Evolutionary conservation across 306 rosid species (phyloP), one percentile per base, ranked within the genome.

Genomic region (Pyrus communis): DNA sequence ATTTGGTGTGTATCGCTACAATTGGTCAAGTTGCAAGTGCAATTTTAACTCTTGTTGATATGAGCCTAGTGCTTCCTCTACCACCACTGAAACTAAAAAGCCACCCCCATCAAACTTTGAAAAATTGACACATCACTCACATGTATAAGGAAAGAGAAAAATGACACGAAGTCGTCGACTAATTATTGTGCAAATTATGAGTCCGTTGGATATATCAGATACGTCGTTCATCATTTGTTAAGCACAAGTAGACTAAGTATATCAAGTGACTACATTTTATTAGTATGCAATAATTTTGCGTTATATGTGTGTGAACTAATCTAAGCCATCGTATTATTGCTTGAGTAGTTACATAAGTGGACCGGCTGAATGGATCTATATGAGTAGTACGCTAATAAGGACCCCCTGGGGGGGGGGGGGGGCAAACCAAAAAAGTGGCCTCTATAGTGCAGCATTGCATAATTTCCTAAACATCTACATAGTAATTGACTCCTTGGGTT

Each of bases 401-500:
- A 4, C 15, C 1, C 18, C n/a, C 0, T 9, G 0, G 31, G 38
- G 38, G 38, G 38, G 9, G 4, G 0, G 31, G 38, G 38, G 38
- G 38, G 9, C 40, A 35, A 35, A 33, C 42, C 42, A 7, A 38
- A 38, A 38, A 38, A 38, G 42, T 38, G 35, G 22, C 65, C 23
- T 33, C 51, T 55, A 14, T 13, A 12, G 38, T 70, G 42, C 43
- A 28, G 62, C 45, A 61, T n/a, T 3, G 38, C n/a, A 11, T 2
- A 31, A 18, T 46, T 10, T 60, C 59, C 69, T 19, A 21, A 38
- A 33, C 12, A 35, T 79, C 87, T 90, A 88, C 2, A 74, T 54
- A 21, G 91, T 78, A 63, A 89, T 78, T 52, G 90, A 82, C 84
- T 96, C 96, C 49, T 57, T 62, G 59, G 83, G 84, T 42, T 93